Base-by-base conservation (phyloP, 164 flowering plant species). In the Magnolia kwangsiensis region DNA sequence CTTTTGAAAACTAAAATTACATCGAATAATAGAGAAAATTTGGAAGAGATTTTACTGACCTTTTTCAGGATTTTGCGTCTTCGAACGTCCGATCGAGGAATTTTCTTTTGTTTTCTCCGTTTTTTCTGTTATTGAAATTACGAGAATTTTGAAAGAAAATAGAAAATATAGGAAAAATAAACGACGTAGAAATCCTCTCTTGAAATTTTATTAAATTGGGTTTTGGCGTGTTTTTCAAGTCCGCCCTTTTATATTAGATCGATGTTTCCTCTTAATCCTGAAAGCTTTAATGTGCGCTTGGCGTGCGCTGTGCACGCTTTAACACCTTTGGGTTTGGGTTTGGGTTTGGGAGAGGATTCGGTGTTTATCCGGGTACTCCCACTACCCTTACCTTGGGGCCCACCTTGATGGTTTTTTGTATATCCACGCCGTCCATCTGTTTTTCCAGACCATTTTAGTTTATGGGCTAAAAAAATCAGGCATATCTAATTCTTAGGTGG, bases 1-100 rank as follows among this genome's bases (percentile, higher is more conserved):
- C 14, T 10, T 65, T 27, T 7, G 29, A 23, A 20, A 3, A 65
- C 68, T 24, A 4, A 65, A 65, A 23, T 20, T 65, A 13, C 19
- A 65, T 21, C 68, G 7, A 24, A 65, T 19, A 7, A 63, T 16
- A 55, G 16, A 55, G 4, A 55, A 55, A 11, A 13, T 7, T 37
- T 1, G 71, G 8, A 31, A 68, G 71, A 68, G 31, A 68, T 67
- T 64, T 37, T n/a, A 82, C 83, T 72, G 71, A 83, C 84, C 86
- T 75, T 73, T n/a, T 50, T 16, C 1, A 37, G 29, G 49, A 45
- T 63, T 66, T 63, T 75, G 24, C 50, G 50, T 68, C 4, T 19
- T 64, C 20, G 23, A 45, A 19, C 10, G 75, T 73, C 79, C 55
- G 78, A 72, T 66, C 71, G 73, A 51, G 18, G 31, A 8, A 72